Conservation (phyloP, 2,329 filamentous ascomycete genomes). For the Cadophora sp. region DNA sequence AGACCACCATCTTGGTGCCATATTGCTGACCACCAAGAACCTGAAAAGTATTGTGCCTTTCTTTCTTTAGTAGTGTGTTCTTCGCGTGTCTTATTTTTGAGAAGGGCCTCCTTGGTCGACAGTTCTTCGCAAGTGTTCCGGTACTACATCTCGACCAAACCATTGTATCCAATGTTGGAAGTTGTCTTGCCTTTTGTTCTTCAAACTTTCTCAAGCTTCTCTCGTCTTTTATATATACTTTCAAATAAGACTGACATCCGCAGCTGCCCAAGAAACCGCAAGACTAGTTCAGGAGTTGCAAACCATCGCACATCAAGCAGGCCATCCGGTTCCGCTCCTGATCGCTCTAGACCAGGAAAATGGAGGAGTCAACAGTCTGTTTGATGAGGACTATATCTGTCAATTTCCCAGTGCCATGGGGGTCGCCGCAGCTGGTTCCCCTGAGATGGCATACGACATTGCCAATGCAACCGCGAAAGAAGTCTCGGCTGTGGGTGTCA, state of each 20-base stretch:
- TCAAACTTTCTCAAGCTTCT: no score
- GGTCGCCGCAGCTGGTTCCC: conserved; percentile 87
- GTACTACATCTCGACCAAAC: neutral
- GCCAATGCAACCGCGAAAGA: conserved; percentile 94
- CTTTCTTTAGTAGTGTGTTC: conserved; percentile 5
- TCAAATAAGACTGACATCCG: conserved; percentile 30
- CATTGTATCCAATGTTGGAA: neutral
- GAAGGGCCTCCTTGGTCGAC: neutral
- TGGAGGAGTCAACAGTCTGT: conserved; percentile 95
- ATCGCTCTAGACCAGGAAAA: conserved; percentile 98
- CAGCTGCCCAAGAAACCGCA: conserved; percentile 91
- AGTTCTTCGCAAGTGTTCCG: neutral
- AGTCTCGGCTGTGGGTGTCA: conserved; percentile 90
- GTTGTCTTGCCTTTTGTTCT: neutral
- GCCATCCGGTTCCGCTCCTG: conserved; percentile 85
- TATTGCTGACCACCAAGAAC: conserved; percentile 84
- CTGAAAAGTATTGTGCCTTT: conserved; percentile 68
- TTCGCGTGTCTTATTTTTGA: neutral
- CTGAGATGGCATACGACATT: conserved; percentile 84
- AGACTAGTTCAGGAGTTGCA: conserved; percentile 89
- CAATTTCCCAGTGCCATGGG: conserved; percentile 99
- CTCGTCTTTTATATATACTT: conserved; percentile 1
- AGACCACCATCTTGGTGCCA: conserved; percentile 86
- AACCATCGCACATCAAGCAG: conserved; percentile 87
- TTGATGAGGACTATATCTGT: conserved; percentile 93